These are phyloP conservation scores for Novymonas esmeraldas DNA, from an alignment of 208 protist species.

Conservation along the genomic window DNA sequence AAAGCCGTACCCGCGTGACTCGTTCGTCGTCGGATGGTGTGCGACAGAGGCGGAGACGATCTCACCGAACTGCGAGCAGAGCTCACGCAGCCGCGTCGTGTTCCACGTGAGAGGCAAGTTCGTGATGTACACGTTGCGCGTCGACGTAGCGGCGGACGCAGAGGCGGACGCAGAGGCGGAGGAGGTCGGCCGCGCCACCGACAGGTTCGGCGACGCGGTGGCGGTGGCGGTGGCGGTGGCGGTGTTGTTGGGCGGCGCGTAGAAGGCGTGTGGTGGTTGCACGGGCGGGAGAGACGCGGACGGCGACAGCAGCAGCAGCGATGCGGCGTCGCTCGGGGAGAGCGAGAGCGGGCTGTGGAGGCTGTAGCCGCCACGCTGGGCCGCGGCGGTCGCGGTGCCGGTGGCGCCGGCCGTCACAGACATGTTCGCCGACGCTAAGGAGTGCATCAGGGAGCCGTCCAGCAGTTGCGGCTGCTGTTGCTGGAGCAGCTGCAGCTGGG, in stretches of 20 bases:
- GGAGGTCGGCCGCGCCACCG: no score
- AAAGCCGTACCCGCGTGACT: constrained; percentile 68
- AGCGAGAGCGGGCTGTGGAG: constrained; percentile 16
- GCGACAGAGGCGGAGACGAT: constrained; percentile 69
- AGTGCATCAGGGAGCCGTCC: constrained; percentile 8
- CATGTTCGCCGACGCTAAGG: constrained; percentile 7
- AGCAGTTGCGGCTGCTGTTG: constrained; percentile 2
- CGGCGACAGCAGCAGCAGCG: neutral
- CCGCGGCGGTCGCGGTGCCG: neutral
- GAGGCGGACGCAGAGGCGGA: neutral
- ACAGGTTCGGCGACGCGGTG: no score
- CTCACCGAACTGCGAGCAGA: constrained; percentile 47
- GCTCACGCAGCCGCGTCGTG: constrained; percentile 54
- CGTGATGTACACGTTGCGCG: constrained; percentile 64
- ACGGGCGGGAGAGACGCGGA: neutral
- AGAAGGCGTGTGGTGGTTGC: neutral
- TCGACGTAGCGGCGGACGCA: constrained; percentile 11
- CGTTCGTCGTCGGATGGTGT: constrained; percentile 51
- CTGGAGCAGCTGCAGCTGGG: neutral
- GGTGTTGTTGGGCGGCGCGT: neutral
- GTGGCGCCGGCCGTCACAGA: neutral
- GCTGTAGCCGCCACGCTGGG: neutral
- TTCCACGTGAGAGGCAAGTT: constrained; percentile 69
- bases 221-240: constrained; percentile 3
- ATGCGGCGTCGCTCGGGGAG: constrained; percentile 8